phyloP scores from a whole-genome alignment of 2,329 filamentous ascomycete species.

The Diaporthe eres region DNA sequence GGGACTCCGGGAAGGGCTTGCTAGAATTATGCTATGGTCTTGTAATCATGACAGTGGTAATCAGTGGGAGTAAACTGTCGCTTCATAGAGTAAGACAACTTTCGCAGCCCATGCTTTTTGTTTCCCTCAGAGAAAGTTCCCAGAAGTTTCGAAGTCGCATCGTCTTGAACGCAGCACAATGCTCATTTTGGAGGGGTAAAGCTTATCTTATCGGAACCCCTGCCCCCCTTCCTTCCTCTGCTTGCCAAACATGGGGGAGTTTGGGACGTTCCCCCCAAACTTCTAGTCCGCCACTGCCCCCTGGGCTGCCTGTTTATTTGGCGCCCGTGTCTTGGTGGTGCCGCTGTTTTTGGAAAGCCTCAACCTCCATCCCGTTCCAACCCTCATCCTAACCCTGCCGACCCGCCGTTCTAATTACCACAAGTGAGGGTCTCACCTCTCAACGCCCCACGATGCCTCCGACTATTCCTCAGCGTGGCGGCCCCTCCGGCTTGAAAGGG shows the following conservation, averaged over 20 bases:
- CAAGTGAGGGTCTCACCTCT: background rate
- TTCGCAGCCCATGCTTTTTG: background rate
- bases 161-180: background rate
- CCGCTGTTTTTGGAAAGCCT: background rate
- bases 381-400: slow-evolving; percentile 16
- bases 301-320: background rate
- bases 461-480: slow-evolving; percentile 48
- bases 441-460: slow-evolving; percentile 47
- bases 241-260: background rate
- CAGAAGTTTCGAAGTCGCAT: background rate
- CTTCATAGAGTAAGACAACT: slow-evolving; percentile 33
- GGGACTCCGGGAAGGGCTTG: slow-evolving; percentile 17
- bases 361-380: background rate
- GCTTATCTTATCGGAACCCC: slow-evolving; percentile 36
- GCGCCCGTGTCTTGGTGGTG: slow-evolving; percentile 12
- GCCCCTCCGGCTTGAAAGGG: slow-evolving; percentile 46
- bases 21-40: slow-evolving; percentile 26
- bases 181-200: slow-evolving; percentile 24
- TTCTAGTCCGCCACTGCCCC: background rate
- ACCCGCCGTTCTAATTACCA: background rate
- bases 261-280: background rate
- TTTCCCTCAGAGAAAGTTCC: background rate
- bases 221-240: background rate
- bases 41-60: slow-evolving; percentile 33
- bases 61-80: slow-evolving; percentile 11